These are phyloP conservation scores for Mycena maculata DNA, from an alignment of 768 basidiomycete genomes.

Conservation along the genomic window DNA sequence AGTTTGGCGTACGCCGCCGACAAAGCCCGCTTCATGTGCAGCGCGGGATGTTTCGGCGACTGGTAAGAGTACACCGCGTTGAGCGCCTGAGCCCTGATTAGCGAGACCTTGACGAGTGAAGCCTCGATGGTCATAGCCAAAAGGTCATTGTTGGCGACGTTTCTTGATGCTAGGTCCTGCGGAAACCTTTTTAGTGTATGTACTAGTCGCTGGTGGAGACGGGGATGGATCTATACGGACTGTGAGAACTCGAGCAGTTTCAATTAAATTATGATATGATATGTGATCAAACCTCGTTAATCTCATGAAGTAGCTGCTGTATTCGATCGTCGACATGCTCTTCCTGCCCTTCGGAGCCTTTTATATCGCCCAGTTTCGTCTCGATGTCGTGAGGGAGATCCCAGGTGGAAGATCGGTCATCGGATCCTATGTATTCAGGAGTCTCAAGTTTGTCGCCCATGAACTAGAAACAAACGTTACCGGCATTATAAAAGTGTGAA, in stretches of 20 bases:
- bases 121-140: slow-evolving; percentile 59
- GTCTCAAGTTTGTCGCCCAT: not conserved
- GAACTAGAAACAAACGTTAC: not conserved
- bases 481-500: slow-evolving; percentile 5
- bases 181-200: slow-evolving; percentile 43
- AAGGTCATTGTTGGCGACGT: slow-evolving; percentile 52
- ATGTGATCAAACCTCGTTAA: slow-evolving; percentile 15
- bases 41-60: slow-evolving; percentile 31
- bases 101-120: slow-evolving; percentile 59
- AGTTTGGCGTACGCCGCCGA: slow-evolving; percentile 45
- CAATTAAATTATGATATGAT: not conserved
- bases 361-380: not conserved
- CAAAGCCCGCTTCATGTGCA: slow-evolving; percentile 50
- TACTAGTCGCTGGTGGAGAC: slow-evolving; percentile 45
- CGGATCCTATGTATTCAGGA: not conserved
- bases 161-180: slow-evolving; percentile 42
- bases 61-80: slow-evolving; percentile 53
- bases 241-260: not conserved
- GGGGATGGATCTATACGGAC: slow-evolving; percentile 42
- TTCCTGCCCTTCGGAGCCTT: not conserved
- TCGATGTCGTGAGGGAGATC: slow-evolving; percentile 4
- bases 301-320: not conserved
- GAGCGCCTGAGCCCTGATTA: slow-evolving; percentile 55
- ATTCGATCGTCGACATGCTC: slow-evolving; percentile 7
- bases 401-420: not conserved